These are phyloP conservation scores for Salvia hispanica DNA, from an alignment of 257 asterid genomes.

Conservation along the genomic window DNA sequence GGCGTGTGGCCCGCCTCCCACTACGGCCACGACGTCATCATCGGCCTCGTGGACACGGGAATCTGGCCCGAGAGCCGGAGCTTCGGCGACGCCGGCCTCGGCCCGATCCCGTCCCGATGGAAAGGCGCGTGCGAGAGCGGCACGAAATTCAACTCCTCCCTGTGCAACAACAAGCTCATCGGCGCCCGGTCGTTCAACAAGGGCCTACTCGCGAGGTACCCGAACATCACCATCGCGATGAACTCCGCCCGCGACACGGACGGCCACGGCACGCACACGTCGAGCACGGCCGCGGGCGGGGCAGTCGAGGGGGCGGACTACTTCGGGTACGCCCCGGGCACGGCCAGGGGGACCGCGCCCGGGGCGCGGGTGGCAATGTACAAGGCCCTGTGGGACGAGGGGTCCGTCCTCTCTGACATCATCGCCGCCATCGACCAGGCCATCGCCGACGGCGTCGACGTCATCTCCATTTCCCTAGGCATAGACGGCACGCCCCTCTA, in stretches of 20 bases:
- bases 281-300: constrained; percentile 69
- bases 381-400: constrained; percentile 67
- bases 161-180: constrained; percentile 72
- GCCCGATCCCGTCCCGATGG: constrained; percentile 61
- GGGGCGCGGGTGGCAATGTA: constrained; percentile 66
- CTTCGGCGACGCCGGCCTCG: constrained; percentile 52
- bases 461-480: constrained; percentile 66
- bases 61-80: constrained; percentile 83
- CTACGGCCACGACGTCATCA: constrained; percentile 59
- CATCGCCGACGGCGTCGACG: constrained; percentile 59
- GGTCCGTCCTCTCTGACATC: constrained; percentile 48
- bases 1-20: constrained; percentile 64
- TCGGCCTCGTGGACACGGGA: constrained; percentile 70
- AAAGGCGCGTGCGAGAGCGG: constrained; percentile 66
- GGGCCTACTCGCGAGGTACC: constrained; percentile 56
- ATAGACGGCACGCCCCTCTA: constrained; percentile 44
- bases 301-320: constrained; percentile 48
- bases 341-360: constrained; percentile 63
- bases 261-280: constrained; percentile 83
- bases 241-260: constrained; percentile 62
- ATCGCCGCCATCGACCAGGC: constrained; percentile 76
- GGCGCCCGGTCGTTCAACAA: constrained; percentile 72
- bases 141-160: constrained; percentile 52
- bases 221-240: constrained; percentile 56
- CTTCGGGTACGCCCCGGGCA: constrained; percentile 69